These are phyloP conservation scores for Pterulicium gracile DNA, from an alignment of 1,284 basidiomycete species.

Conservation along the genomic window DNA sequence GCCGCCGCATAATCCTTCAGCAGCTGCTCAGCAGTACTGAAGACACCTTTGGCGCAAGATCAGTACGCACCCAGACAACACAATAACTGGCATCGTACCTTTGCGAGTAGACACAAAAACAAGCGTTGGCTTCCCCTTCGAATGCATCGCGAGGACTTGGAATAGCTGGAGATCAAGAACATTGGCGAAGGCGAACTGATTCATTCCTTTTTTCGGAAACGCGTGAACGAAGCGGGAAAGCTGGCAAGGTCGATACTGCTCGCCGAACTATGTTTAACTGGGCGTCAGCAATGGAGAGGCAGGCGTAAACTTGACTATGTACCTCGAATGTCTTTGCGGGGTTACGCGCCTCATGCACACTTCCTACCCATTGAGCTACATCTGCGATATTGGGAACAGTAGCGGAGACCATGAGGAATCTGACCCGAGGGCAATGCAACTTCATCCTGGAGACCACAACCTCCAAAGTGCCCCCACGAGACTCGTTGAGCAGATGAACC, in stretches of 20 bases:
- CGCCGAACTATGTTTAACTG: slow-evolving; percentile 61
- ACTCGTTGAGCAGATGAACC: slow-evolving; percentile 90
- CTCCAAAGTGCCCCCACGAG: slow-evolving; percentile 84
- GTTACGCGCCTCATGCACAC: slow-evolving; percentile 19
- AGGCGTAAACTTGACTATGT: slow-evolving; percentile 8
- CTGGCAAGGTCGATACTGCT: slow-evolving; percentile 82
- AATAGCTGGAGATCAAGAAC: slow-evolving; percentile 72
- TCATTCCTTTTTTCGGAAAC: slow-evolving; percentile 46
- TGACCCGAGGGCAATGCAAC: slow-evolving; percentile 51
- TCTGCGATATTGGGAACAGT: slow-evolving; percentile 92
- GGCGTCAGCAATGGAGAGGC: background rate
- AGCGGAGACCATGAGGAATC: slow-evolving; percentile 86
- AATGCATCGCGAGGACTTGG: slow-evolving; percentile 55
- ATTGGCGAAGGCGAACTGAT: slow-evolving; percentile 74
- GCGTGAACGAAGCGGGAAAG: slow-evolving; percentile 65
- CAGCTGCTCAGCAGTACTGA: slow-evolving; percentile 65
- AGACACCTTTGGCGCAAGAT: slow-evolving; percentile 35
- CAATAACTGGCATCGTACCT: slow-evolving; percentile 42
- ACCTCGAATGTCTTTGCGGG: slow-evolving; percentile 72
- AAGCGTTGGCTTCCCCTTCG: slow-evolving; percentile 68
- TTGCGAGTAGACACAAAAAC: slow-evolving; percentile 84
- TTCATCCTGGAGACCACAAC: slow-evolving; percentile 93
- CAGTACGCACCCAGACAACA: background rate
- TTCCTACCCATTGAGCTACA: slow-evolving; percentile 84
- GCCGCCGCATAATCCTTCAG: slow-evolving; percentile 60